These are phyloP conservation scores for Hirsutella thompsonii DNA, from an alignment of 2,329 filamentous ascomycete species.

Conservation along the genomic window DNA sequence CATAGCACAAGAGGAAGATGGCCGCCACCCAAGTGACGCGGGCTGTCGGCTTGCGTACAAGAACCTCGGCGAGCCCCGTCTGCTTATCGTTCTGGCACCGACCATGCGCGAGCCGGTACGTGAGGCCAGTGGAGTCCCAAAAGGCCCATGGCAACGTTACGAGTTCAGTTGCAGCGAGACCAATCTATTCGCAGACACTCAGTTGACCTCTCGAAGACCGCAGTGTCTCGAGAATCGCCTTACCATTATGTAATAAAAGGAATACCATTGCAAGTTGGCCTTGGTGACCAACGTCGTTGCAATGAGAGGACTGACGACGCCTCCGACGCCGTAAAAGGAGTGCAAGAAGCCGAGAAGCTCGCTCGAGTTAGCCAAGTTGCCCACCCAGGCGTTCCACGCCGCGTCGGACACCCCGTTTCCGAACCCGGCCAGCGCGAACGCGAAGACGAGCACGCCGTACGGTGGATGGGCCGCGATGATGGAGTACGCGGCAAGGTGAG, in stretches of 20 bases:
- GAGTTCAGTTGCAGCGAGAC: conserved; percentile 42
- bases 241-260: conserved; percentile 61
- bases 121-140: conserved; percentile 42
- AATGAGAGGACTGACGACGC: conserved; percentile 48
- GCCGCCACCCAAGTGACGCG: conserved; percentile 53
- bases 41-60: conserved; percentile 26
- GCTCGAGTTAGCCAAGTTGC: conserved; percentile 52
- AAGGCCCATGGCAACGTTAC: conserved; percentile 35
- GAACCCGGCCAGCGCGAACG: conserved; percentile 51
- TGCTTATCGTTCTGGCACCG: not conserved
- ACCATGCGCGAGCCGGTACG: conserved; percentile 26
- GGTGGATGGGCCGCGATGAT: conserved; percentile 50
- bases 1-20: conserved; percentile 59
- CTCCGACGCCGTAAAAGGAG: conserved; percentile 52
- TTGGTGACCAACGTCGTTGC: conserved; percentile 55
- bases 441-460: conserved; percentile 42
- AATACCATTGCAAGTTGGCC: conserved; percentile 47
- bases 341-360: conserved; percentile 51
- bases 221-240: conserved; percentile 10
- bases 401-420: conserved; percentile 51
- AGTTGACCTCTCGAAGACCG: conserved; percentile 1
- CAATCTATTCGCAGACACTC: conserved; percentile 16
- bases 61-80: conserved; percentile 12
- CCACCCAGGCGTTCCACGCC: conserved; percentile 37
- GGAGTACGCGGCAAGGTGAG: conserved; percentile 49